These are phyloP conservation scores for Termitomyces sp. DNA, from an alignment of 768 basidiomycete species.

Conservation along the genomic window DNA sequence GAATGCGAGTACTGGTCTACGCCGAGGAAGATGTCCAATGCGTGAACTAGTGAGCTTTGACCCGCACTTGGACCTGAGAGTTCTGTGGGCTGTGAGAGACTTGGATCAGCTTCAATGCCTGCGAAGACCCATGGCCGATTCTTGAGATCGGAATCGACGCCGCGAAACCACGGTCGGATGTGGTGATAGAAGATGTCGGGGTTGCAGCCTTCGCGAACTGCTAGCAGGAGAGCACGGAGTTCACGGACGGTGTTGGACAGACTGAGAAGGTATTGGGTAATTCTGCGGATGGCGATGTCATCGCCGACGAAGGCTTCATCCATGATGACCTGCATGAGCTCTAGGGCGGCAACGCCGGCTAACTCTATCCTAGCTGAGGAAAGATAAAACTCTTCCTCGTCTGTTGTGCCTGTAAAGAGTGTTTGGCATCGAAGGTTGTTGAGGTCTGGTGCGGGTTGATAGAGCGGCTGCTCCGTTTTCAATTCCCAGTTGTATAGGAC, in stretches of 20 bases:
- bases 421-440: slow-evolving; percentile 67
- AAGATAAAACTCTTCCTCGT: slow-evolving; percentile 92
- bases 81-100: slow-evolving; percentile 43
- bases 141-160: slow-evolving; percentile 54
- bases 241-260: slow-evolving; percentile 68
- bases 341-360: slow-evolving; percentile 79
- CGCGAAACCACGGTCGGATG: slow-evolving; percentile 84
- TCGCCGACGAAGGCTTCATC: slow-evolving; percentile 89
- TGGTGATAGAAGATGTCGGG: slow-evolving; percentile 73
- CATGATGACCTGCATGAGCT: slow-evolving; percentile 83
- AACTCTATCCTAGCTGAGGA: slow-evolving; percentile 88
- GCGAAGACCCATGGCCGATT: slow-evolving; percentile 52
- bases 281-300: slow-evolving; percentile 60
- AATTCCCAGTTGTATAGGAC: slow-evolving; percentile 87
- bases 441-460: slow-evolving; percentile 37
- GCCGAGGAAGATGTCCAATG: slow-evolving; percentile 73
- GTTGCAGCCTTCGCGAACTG: slow-evolving; percentile 70
- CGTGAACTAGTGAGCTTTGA: slow-evolving; percentile 77
- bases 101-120: slow-evolving; percentile 46
- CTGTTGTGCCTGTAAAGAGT: slow-evolving; percentile 74
- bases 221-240: slow-evolving; percentile 60
- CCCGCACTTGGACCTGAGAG: slow-evolving; percentile 86
- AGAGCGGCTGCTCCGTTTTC: slow-evolving; percentile 26
- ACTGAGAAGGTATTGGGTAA: slow-evolving; percentile 59
- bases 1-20: slow-evolving; percentile 49